Percentiles rank a stretch among this genome's conserved stretches.
Conservation (phyloP, 805 yeast species). For the Monosporozyma solicola region DNA sequence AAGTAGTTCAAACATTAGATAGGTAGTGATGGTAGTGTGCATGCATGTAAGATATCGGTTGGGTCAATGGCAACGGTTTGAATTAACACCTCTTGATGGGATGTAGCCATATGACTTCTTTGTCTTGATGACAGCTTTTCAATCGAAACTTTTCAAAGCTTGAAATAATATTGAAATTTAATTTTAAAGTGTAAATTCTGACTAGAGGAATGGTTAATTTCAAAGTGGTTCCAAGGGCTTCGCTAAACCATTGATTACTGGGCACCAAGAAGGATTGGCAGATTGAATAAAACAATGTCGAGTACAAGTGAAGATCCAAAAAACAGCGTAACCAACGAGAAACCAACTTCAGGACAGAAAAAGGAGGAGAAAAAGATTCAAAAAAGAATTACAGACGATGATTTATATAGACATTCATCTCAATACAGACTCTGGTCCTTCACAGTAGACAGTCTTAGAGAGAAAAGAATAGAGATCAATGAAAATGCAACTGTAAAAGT, state of each 20-base stretch:
- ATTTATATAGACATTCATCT: conserved; percentile 75
- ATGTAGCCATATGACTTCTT: background rate
- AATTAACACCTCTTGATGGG: too few species aligned
- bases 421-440: conserved; percentile 87
- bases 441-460: conserved; percentile 46
- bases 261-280: background rate
- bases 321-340: background rate
- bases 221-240: background rate
- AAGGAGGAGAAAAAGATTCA: conserved; percentile 3
- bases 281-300: background rate
- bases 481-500: conserved; percentile 39
- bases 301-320: background rate
- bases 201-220: background rate
- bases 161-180: background rate
- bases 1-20: background rate
- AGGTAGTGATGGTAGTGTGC: too few species aligned
- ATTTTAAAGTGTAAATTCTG: background rate
- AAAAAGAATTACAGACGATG: conserved; percentile 61
- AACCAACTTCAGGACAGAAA: background rate
- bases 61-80: too few species aligned
- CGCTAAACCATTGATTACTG: background rate
- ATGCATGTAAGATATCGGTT: too few species aligned
- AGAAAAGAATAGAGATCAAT: conserved; percentile 43
- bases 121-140: background rate
- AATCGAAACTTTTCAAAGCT: background rate